phyloP scores from a whole-genome alignment of 352 stramenopile species.

The Pythium oligandrum region DNA sequence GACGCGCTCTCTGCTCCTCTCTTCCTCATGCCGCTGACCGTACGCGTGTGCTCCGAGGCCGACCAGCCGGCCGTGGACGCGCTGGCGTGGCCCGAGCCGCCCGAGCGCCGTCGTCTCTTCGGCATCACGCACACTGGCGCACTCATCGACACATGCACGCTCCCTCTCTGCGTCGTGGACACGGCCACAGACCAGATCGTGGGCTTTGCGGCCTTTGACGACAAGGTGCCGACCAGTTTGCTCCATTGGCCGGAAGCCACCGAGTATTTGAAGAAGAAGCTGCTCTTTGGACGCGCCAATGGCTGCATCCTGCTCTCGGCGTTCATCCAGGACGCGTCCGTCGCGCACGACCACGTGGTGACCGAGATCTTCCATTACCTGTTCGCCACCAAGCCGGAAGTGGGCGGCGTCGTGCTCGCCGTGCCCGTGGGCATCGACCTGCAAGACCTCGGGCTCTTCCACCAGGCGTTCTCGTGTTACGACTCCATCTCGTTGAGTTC shows the following conservation, averaged over 20 bases:
- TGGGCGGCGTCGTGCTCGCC: slow-evolving; percentile 48
- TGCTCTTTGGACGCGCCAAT: slow-evolving; percentile 40
- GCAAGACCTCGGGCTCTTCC: slow-evolving; percentile 51
- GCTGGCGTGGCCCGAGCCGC: slow-evolving; percentile 33
- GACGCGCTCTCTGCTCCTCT: too few relatives aligned
- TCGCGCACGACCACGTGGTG: slow-evolving; percentile 20
- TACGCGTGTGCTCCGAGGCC: slow-evolving; percentile 11
- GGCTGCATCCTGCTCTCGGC: slow-evolving; percentile 48
- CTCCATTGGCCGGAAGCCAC: slow-evolving; percentile 50
- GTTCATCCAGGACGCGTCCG: slow-evolving; percentile 32
- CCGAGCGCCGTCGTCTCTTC: slow-evolving; percentile 49
- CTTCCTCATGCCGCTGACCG: too few relatives aligned
- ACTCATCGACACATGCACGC: slow-evolving; percentile 56
- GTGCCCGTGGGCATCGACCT: slow-evolving; percentile 47
- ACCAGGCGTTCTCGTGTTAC: slow-evolving; percentile 51
- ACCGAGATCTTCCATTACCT: slow-evolving; percentile 37
- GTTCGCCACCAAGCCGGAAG: slow-evolving; percentile 28
- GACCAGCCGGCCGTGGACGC: slow-evolving; percentile 36
- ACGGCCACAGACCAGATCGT: slow-evolving; percentile 10
- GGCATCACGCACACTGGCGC: slow-evolving; percentile 49
- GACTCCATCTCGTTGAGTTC: slow-evolving; percentile 40
- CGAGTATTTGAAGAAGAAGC: slow-evolving; percentile 60
- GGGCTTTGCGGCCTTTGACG: slow-evolving; percentile 62
- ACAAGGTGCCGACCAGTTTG: slow-evolving; percentile 39
- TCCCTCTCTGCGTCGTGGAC: slow-evolving; percentile 40